These are phyloP conservation scores for Debaryomyces sp. DNA, from an alignment of 1,139 yeast species.

Conservation along the genomic window DNA sequence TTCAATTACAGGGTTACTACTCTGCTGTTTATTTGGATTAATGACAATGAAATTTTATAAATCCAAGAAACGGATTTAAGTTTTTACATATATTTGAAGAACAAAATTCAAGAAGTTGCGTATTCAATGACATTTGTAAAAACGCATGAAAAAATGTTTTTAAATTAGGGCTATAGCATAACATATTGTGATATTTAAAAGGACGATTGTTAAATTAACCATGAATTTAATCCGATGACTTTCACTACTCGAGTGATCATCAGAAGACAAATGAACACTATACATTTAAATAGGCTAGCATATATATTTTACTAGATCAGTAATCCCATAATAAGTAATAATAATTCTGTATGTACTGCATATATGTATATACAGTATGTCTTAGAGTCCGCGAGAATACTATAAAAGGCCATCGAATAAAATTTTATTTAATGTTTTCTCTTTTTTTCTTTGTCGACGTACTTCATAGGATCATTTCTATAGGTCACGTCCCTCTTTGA, in stretches of 20 bases:
- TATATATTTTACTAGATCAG: not conserved
- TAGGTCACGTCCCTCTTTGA: constrained; percentile 99
- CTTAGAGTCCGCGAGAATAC: constrained; percentile 11
- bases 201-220: not conserved
- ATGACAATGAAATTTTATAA: constrained; percentile 19
- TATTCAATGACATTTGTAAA: not conserved
- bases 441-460: constrained; percentile 52
- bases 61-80: constrained; percentile 13
- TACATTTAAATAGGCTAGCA: not conserved
- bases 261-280: not conserved
- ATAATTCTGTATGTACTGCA: not conserved
- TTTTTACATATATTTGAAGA: not conserved
- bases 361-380: not conserved
- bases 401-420: constrained; percentile 10
- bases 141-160: not conserved
- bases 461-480: constrained; percentile 98
- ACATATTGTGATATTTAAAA: not conserved
- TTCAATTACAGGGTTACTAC: constrained; percentile 17
- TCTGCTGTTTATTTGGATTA: constrained; percentile 19
- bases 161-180: not conserved
- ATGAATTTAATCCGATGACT: not conserved
- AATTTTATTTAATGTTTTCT: constrained; percentile 15
- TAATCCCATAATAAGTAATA: not conserved
- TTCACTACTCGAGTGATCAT: not conserved
- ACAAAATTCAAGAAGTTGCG: not conserved